Conservation (phyloP, 768 basidiomycete species). For the Termitomyces sp. region DNA sequence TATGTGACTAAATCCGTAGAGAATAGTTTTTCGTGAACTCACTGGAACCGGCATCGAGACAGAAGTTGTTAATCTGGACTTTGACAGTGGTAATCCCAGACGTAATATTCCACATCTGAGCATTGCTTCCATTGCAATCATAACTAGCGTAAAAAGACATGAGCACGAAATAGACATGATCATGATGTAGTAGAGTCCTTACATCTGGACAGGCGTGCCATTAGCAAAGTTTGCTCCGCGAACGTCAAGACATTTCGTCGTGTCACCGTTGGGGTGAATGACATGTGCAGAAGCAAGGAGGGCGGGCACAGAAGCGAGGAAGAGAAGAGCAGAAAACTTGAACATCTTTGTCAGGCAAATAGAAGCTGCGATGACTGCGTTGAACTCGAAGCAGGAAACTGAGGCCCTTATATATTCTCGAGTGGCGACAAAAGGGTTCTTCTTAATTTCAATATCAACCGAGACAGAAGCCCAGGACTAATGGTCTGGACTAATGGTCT, state of each 20-base stretch:
- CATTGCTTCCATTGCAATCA: slow-evolving; percentile 31
- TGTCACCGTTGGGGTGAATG: slow-evolving; percentile 28
- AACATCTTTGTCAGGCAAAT: neutral
- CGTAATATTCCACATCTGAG: slow-evolving; percentile 30
- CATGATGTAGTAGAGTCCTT: neutral
- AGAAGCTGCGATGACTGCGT: neutral
- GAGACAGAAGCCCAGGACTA: neutral
- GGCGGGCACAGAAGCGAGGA: slow-evolving; percentile 6
- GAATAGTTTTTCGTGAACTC: slow-evolving; percentile 4
- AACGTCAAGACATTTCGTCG: slow-evolving; percentile 33
- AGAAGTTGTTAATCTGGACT: slow-evolving; percentile 31
- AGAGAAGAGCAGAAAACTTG: neutral
- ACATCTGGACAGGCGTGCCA: slow-evolving; percentile 36
- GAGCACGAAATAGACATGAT: neutral
- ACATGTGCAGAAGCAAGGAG: slow-evolving; percentile 12
- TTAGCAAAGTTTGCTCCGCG: slow-evolving; percentile 28
- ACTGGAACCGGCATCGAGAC: slow-evolving; percentile 35
- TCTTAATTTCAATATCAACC: neutral
- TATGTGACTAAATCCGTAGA: neutral
- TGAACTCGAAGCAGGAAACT: neutral
- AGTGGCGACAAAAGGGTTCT: neutral
- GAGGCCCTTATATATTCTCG: neutral
- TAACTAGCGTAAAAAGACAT: slow-evolving; percentile 20
- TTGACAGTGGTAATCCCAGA: slow-evolving; percentile 26
- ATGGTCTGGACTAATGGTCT: neutral